Evolutionary conservation across 2,329 filamentous ascomycete species (phyloP).

Genomic region (Penicillium decumbens): DNA sequence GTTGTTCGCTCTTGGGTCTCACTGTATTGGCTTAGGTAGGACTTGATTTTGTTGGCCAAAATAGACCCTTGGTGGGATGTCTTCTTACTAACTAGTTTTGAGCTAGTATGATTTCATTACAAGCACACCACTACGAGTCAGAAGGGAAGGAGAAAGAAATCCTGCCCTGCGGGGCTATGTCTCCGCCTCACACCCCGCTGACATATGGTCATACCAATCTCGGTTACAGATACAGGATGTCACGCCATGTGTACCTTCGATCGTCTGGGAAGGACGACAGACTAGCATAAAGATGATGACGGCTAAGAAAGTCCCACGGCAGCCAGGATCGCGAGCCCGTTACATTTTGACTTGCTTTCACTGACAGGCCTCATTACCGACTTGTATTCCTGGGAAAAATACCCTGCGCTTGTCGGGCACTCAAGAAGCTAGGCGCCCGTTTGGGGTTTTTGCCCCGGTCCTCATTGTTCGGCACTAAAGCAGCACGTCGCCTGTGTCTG

Average conservation of each 20-base stretch:
- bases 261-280: neutral
- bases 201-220: neutral
- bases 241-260: neutral
- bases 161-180: neutral
- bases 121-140: neutral
- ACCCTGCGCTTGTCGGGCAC: neutral
- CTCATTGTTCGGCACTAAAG: slow-evolving; percentile 11
- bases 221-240: neutral
- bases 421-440: neutral
- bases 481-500: slow-evolving; percentile 9
- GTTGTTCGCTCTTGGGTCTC: neutral
- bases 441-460: neutral
- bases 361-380: neutral
- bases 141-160: neutral
- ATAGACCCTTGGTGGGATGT: neutral
- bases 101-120: neutral
- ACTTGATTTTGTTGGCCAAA: neutral
- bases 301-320: neutral
- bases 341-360: neutral
- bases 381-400: neutral
- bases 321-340: neutral
- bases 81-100: neutral
- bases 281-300: neutral
- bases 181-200: neutral
- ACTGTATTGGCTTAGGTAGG: neutral